These are phyloP conservation scores for Coprinopsis cinerea DNA, from an alignment of 768 basidiomycete species.

Conservation along the genomic window DNA sequence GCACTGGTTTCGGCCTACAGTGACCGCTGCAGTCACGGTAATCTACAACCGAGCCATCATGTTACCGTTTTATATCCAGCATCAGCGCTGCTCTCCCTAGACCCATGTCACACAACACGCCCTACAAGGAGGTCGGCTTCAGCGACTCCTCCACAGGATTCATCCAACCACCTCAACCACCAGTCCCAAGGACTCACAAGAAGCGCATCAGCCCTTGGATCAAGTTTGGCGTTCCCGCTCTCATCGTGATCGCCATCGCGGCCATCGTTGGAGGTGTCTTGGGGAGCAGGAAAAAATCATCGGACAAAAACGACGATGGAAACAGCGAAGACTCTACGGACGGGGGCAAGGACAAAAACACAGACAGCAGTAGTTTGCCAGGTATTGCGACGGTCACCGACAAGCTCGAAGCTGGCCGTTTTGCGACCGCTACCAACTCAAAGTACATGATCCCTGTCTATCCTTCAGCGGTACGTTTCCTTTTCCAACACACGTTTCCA, in stretches of 20 bases:
- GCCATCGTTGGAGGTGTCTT: conserved; percentile 78
- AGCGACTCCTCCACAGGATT: conserved; percentile 57
- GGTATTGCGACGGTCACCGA: conserved; percentile 25
- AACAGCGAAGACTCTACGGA: conserved; percentile 26
- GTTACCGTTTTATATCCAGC: no score
- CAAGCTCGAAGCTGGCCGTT: conserved; percentile 58
- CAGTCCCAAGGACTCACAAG: no score
- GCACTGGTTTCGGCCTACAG: no score
- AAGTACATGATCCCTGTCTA: conserved; percentile 80
- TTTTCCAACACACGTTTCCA: neutral
- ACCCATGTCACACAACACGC: no score
- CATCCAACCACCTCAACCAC: conserved; percentile 38
- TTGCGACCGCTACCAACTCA: conserved; percentile 74
- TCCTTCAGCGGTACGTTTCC: conserved; percentile 72
- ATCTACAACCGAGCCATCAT: no score
- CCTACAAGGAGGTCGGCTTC: conserved; percentile 35
- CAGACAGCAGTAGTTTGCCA: conserved; percentile 46
- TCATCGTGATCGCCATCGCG: conserved; percentile 55
- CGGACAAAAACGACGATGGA: conserved; percentile 23
- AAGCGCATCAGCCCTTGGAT: conserved; percentile 64
- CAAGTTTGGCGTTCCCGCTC: conserved; percentile 66
- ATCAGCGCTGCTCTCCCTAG: no score
- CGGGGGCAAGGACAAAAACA: conserved; percentile 23
- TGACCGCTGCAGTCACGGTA: no score
- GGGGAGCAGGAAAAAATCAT: conserved; percentile 52